Percentiles rank a stretch among this genome's conserved stretches.
phyloP scores from a whole-genome alignment of 352 stramenopile genomes.

The Pilasporangium apinafurcum region DNA sequence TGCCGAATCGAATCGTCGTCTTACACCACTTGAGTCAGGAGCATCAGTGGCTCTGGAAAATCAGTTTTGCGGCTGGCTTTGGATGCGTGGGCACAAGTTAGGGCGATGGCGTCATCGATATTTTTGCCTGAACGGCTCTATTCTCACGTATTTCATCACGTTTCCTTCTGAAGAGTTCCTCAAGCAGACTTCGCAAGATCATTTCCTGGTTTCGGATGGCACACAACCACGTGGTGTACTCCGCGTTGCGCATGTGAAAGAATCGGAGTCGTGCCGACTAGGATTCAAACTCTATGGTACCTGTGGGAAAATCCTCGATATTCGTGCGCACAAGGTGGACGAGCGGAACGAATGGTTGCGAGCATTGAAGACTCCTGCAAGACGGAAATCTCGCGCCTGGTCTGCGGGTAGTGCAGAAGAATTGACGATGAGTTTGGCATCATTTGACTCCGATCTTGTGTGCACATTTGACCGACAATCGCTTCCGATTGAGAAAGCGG shows the following conservation, averaged over 20 bases:
- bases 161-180: slow-evolving; percentile 74
- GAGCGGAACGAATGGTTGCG: slow-evolving; percentile 66
- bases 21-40: slow-evolving; percentile 36
- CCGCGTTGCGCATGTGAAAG: slow-evolving; percentile 64
- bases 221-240: slow-evolving; percentile 58
- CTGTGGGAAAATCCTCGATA: slow-evolving; percentile 61
- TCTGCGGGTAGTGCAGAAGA: slow-evolving; percentile 40
- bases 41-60: slow-evolving; percentile 43
- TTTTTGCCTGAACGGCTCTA: slow-evolving; percentile 60
- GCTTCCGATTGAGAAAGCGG: slow-evolving; percentile 48
- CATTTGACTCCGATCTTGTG: slow-evolving; percentile 44
- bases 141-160: slow-evolving; percentile 64
- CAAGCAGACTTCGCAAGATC: slow-evolving; percentile 29
- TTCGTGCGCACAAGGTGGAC: slow-evolving; percentile 51
- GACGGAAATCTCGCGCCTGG: slow-evolving; percentile 60
- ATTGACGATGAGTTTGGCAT: slow-evolving; percentile 44
- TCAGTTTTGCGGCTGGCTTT: slow-evolving; percentile 77
- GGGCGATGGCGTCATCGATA: slow-evolving; percentile 70
- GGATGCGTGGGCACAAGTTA: slow-evolving; percentile 58
- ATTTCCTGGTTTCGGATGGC: slow-evolving; percentile 13
- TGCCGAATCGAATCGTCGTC: slow-evolving; percentile 17
- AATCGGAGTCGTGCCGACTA: slow-evolving; percentile 37
- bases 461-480: slow-evolving; percentile 56
- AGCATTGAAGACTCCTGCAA: slow-evolving; percentile 49
- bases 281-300: slow-evolving; percentile 69